phyloP scores from a whole-genome alignment of 163 green algal species.

The Chloroidium sp. region DNA sequence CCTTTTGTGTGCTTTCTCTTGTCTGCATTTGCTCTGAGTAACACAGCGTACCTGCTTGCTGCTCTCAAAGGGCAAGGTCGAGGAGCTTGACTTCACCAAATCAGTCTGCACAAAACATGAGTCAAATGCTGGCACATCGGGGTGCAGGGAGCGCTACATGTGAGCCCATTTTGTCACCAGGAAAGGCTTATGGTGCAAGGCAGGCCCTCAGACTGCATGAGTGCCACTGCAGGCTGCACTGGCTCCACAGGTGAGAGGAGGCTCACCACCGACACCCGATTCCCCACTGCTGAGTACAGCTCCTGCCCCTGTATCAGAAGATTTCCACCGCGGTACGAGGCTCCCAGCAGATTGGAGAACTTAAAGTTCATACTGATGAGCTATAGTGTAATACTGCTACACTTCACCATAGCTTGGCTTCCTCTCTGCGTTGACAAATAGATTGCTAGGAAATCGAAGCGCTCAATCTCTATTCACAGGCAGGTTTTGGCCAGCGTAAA shows the following conservation, averaged over 20 bases:
- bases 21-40: not conserved
- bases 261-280: slow-evolving; percentile 70
- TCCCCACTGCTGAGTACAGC: slow-evolving; percentile 80
- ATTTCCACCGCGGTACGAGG: slow-evolving; percentile 89
- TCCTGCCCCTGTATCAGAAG: slow-evolving; percentile 71
- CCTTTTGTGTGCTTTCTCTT: too few species aligned
- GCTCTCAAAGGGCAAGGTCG: slow-evolving; percentile 78
- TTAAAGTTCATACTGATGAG: slow-evolving; percentile 74
- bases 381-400: too few species aligned
- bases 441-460: too few species aligned
- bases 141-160: not conserved
- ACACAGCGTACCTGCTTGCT: slow-evolving; percentile 35
- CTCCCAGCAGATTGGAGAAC: slow-evolving; percentile 85
- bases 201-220: not conserved
- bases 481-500: too few species aligned
- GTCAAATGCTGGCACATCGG: not conserved
- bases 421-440: too few species aligned
- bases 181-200: not conserved
- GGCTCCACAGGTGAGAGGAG: not conserved
- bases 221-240: not conserved
- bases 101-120: slow-evolving; percentile 48
- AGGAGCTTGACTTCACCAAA: slow-evolving; percentile 57
- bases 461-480: too few species aligned
- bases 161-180: not conserved
- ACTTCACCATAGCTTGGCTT: too few species aligned